A percentile compares a stretch with the other conserved stretches of the same genome.
Conservation (phyloP, 768 basidiomycete genomes). For the Mycena maculata region DNA sequence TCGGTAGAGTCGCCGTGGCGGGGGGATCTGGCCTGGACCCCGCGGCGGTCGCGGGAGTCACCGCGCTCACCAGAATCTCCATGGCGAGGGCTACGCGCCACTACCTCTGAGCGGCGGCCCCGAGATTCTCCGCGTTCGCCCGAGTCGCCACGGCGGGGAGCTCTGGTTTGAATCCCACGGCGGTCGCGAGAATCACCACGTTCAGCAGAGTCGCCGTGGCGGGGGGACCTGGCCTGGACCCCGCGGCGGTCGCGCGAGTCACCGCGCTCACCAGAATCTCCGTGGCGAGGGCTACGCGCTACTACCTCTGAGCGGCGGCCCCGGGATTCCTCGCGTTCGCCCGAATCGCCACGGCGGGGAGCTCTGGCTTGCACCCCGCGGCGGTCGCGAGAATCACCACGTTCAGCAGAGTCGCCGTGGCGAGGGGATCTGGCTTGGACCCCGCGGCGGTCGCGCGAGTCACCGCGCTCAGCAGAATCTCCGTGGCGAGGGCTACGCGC, state of each 20-base stretch:
- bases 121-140: no score
- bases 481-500: constrained; percentile 1
- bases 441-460: neutral
- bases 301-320: neutral
- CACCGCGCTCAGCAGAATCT: neutral
- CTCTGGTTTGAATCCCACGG: no score
- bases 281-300: constrained; percentile 8
- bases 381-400: constrained; percentile 6
- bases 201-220: no score
- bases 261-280: constrained; percentile 2
- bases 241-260: no score
- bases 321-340: no score
- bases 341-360: no score
- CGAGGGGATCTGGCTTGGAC: constrained; percentile 5
- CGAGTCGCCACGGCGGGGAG: no score
- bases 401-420: constrained; percentile 8
- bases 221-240: no score
- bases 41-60: neutral
- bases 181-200: no score
- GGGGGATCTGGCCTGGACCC: neutral
- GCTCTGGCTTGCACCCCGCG: no score
- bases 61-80: constrained; percentile 4
- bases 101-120: neutral
- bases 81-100: neutral
- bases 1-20: constrained; percentile 6